Evolutionary conservation across 257 asterid genomes (phyloP), one percentile per base, ranked within the genome.

Genomic region (Lycium barbarum): DNA sequence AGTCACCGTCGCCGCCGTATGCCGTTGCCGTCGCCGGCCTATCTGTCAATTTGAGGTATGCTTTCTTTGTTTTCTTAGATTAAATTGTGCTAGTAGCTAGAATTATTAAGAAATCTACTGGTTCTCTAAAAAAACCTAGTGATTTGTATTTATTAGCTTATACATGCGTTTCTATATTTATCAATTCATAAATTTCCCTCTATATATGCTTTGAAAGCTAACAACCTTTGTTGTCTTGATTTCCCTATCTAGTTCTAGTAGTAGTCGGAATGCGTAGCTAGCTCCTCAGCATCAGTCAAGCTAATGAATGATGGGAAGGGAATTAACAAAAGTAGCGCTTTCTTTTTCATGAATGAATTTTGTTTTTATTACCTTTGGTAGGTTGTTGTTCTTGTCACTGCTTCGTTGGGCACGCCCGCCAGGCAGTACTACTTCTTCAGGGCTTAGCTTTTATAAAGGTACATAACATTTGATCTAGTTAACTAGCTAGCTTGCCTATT

Each of bases 341-440:
- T 51, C 63, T 7, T 51, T 76, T 51, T 76, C 65, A 76, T 51
- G 5, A 1, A 80, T 79, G 68, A 66, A n/a, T 79, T 84, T 84
- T 88, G 88, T 85, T 87, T 86, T 89, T 88, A 91, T 90, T 87
- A 84, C 76, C 61, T 85, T 62, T 67, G 90, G 85, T 89, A 90
- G 93, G 90, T 85, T 86, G n/a, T n/a, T n/a, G n/a, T n/a, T n/a
- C n/a, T n/a, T n/a, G n/a, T n/a, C n/a, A n/a, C n/a, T n/a, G n/a
- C n/a, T n/a, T n/a, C n/a, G n/a, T n/a, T n/a, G n/a, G n/a, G n/a
- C n/a, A n/a, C n/a, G n/a, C n/a, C n/a, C n/a, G 87, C 93, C 82
- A 76, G 83, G 88, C 83, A 53, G 43, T 49, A 33, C 61, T 66
- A 43, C 86, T 79, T 85, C 82, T 59, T 26, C 89, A 88, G 89